Conservation (phyloP, 2,329 filamentous ascomycete species). For the Davidsoniella eucalypti region DNA sequence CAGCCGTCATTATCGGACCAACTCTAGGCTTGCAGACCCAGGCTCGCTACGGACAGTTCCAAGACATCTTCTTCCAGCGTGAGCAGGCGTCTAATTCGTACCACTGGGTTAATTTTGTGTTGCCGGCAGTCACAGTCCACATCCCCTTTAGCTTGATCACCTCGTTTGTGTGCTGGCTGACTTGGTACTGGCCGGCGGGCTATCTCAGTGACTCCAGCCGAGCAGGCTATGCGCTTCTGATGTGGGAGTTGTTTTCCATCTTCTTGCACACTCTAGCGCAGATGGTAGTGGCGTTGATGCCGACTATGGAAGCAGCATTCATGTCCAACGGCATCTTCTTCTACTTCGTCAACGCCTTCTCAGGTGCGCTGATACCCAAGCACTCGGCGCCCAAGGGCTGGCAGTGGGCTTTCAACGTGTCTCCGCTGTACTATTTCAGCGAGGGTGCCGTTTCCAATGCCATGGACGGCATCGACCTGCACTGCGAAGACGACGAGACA, state of each 20-base stretch:
- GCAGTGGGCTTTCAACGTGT: constrained; percentile 4
- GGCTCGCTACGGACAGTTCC: background rate
- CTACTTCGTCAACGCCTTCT: constrained; percentile 2
- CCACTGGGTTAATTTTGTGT: background rate
- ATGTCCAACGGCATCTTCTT: constrained; percentile 3
- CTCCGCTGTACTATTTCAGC: background rate
- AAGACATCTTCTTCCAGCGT: constrained; percentile 2
- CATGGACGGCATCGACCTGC: background rate
- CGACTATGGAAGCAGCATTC: constrained; percentile 1
- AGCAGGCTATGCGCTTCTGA: background rate
- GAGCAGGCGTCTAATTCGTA: background rate
- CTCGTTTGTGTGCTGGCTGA: background rate
- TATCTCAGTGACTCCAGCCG: background rate
- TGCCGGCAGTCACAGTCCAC: background rate
- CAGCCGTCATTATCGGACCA: background rate
- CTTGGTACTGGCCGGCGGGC: background rate
- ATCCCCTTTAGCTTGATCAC: constrained; percentile 1
- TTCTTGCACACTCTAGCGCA: background rate
- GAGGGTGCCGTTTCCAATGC: background rate
- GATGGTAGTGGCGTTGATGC: constrained; percentile 3
- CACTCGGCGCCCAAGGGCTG: background rate
- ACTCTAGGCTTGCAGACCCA: constrained; percentile 1
- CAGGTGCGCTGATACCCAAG: background rate
- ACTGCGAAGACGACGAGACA: background rate
- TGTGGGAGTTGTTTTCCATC: background rate